Evolutionary conservation across 495 filamentous ascomycete genomes (phyloP), one percentile per base, ranked within the genome.

Genomic region (Xeromyces bisporus): DNA sequence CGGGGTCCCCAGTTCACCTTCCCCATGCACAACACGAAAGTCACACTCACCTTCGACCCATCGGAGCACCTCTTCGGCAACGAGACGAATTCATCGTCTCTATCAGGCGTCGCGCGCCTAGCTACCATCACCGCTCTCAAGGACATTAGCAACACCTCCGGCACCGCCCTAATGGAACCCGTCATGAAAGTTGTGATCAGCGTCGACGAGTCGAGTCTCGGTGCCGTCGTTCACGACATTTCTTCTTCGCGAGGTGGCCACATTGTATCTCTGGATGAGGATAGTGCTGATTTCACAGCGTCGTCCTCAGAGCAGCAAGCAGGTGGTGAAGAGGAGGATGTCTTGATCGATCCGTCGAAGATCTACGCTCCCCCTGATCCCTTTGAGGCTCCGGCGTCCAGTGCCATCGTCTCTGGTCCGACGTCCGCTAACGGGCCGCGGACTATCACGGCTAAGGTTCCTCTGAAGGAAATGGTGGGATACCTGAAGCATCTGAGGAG

Each of bases 381-480:
- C 14, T 94, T 89, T 45, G 75, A 74, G 18, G 62, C 67, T 2
- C 29, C 55, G 0, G 51, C 42, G 24, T 18, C 55, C 28, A 41
- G 38, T 7, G 37, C 28, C 7, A 36, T 44, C 4, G 18, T 50
- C 7, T 37, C 46, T 6, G 40, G 37, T 31, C 4, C 20, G 20
- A 21, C 20, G 20, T 28, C 47, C n/a, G 37, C 49, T 2, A 53
- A 48, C 16, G 41, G 55, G 6, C 66, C 66, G 28, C 56, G 73
- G 29, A 76, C 63, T 4, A 80, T 99, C 35, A 69, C 70, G 3
- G 91, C 84, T 2, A 71, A 77, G 37, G 85, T 94, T 17, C 91
- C 91, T 25, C 56, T 96, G 33, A 86, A 84, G 51, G 87, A 96
- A 53, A 94, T 96, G 86, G 79, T 94, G 30, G 84, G 87, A 18